Conservation (phyloP, 1,139 yeast species). For the Geotrichum restrictum region DNA sequence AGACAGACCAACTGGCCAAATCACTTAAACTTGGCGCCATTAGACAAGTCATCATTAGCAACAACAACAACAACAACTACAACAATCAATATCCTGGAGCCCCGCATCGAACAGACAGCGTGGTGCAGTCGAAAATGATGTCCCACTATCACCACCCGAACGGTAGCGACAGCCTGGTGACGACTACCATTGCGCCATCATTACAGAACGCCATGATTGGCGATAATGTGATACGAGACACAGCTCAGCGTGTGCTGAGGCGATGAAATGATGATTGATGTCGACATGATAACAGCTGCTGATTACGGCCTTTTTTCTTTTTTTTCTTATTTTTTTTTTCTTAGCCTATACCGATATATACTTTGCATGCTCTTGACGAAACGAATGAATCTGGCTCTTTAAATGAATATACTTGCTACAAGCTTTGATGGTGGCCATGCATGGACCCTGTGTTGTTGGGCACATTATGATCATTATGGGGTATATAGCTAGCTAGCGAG, state of each 20-base stretch:
- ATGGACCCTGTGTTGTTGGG: no score
- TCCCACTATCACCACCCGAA: neutral
- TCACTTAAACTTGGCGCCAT: slow-evolving; percentile 34
- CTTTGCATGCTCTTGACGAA: neutral
- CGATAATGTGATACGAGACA: slow-evolving; percentile 11
- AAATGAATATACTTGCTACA: no score
- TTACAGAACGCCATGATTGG: slow-evolving; percentile 13
- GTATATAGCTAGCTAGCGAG: no score
- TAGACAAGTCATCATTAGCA: slow-evolving; percentile 27
- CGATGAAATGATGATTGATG: neutral
- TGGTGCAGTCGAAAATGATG: slow-evolving; percentile 12
- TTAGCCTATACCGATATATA: no score
- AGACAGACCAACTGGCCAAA: slow-evolving; percentile 31
- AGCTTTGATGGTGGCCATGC: no score
- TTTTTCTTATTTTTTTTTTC: no score
- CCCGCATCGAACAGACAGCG: slow-evolving; percentile 2
- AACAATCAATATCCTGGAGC: neutral
- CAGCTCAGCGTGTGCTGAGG: slow-evolving; percentile 6
- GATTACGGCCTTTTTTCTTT: neutral
- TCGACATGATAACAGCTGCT: neutral
- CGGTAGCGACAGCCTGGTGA: slow-evolving; percentile 6
- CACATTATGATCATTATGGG: no score
- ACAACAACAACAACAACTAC: neutral
- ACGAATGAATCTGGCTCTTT: neutral
- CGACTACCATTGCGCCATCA: slow-evolving; percentile 14